Evolutionary conservation across 768 basidiomycete species (phyloP).

Genomic region (Termitomyces titanicus): DNA sequence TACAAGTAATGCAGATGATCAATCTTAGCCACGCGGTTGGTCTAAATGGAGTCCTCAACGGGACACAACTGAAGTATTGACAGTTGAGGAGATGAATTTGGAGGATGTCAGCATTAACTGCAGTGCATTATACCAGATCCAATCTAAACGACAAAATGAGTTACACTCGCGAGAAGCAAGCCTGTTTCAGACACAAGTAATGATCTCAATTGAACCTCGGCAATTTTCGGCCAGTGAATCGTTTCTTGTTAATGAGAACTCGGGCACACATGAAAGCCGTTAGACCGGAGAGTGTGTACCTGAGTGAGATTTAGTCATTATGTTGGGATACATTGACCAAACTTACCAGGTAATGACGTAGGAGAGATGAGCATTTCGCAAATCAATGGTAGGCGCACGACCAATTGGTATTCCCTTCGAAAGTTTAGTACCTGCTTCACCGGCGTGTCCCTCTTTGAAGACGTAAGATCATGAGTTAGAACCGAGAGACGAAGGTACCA

Average conservation of each 20-base stretch:
- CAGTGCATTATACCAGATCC: background rate
- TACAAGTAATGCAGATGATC: background rate
- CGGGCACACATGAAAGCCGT: constrained; percentile 82
- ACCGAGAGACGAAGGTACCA: constrained; percentile 38
- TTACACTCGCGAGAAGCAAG: background rate
- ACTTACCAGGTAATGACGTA: constrained; percentile 92
- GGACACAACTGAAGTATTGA: too few species aligned
- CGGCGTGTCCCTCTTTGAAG: constrained; percentile 75
- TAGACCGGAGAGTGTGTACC: constrained; percentile 87
- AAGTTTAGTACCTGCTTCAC: constrained; percentile 58
- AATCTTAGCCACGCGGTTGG: background rate
- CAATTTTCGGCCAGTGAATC: constrained; percentile 44
- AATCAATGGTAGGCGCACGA: constrained; percentile 74
- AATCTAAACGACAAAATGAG: constrained; percentile 2
- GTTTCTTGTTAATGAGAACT: constrained; percentile 55
- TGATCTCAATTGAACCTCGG: constrained; percentile 44
- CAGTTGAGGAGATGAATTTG: background rate
- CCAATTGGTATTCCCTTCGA: constrained; percentile 82
- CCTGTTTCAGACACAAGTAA: background rate
- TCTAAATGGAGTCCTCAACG: background rate
- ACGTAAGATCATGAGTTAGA: background rate
- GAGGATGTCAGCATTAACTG: background rate
- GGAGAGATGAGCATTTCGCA: constrained; percentile 91
- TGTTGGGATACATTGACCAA: background rate
- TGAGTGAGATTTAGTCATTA: constrained; percentile 24